A percentile compares a stretch with the other conserved stretches of the same genome.
These are phyloP conservation scores for Penicillium lividum DNA, from an alignment of 495 filamentous ascomycete genomes.

Conservation along the genomic window DNA sequence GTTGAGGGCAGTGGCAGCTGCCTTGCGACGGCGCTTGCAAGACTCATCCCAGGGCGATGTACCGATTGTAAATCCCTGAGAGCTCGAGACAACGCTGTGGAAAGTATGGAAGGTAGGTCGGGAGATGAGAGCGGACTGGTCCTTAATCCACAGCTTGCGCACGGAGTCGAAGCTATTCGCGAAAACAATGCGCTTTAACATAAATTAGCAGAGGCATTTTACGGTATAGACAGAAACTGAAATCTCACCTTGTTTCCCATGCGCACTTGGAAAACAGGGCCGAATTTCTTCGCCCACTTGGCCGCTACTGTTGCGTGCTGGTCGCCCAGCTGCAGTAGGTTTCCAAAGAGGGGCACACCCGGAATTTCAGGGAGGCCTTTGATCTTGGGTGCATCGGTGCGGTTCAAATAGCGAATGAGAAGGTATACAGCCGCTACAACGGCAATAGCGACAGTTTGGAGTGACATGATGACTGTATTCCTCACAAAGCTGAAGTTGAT, in stretches of 20 bases:
- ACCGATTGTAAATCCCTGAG: constrained; percentile 72
- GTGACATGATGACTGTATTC: constrained; percentile 32
- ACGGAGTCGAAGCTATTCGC: constrained; percentile 71
- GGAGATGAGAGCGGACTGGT: constrained; percentile 69
- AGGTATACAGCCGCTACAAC: constrained; percentile 48
- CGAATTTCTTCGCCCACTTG: constrained; percentile 61
- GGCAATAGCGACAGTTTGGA: constrained; percentile 47
- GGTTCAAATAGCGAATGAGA: constrained; percentile 54
- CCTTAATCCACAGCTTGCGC: constrained; percentile 68
- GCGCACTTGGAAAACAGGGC: constrained; percentile 67
- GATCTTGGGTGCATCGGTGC: constrained; percentile 62
- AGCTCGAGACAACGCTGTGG: constrained; percentile 68
- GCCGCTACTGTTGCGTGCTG: constrained; percentile 55
- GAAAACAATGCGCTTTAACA: constrained; percentile 61
- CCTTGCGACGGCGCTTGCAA: constrained; percentile 69
- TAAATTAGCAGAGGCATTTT: not conserved
- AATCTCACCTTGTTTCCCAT: constrained; percentile 60
- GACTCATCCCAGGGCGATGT: constrained; percentile 75
- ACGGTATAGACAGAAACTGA: not conserved
- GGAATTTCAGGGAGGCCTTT: constrained; percentile 64
- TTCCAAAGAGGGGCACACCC: constrained; percentile 64
- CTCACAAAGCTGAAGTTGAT: not conserved
- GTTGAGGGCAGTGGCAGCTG: constrained; percentile 70
- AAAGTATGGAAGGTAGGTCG: constrained; percentile 71
- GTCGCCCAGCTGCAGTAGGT: constrained; percentile 58